These are phyloP conservation scores for Cytospora leucostoma DNA, from an alignment of 2,329 filamentous ascomycete species.

Conservation along the genomic window DNA sequence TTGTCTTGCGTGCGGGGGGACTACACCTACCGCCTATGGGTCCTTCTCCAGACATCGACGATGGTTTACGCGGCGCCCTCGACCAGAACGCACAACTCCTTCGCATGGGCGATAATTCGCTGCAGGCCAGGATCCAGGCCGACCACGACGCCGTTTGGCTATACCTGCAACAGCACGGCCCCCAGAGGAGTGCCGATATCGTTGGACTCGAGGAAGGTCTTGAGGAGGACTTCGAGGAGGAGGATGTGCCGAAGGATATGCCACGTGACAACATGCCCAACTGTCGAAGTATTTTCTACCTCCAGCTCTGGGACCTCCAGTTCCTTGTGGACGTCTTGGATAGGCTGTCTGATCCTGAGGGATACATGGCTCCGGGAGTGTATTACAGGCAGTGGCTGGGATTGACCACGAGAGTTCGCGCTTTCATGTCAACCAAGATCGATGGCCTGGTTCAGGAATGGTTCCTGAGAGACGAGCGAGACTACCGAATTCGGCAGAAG, in stretches of 20 bases:
- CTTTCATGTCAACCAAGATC: not conserved
- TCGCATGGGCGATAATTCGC: not conserved
- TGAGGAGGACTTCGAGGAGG: not conserved
- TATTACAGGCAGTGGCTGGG: slow-evolving; percentile 7
- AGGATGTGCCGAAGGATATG: not conserved
- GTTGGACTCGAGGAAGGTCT: slow-evolving; percentile 1
- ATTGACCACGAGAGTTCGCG: not conserved
- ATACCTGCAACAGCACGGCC: not conserved
- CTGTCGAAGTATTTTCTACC: not conserved
- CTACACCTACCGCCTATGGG: slow-evolving; percentile 10
- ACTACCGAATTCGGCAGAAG: slow-evolving; percentile 8
- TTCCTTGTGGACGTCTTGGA: slow-evolving; percentile 6
- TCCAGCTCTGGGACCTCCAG: slow-evolving; percentile 8
- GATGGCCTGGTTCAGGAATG: slow-evolving; percentile 2
- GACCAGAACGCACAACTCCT: not conserved
- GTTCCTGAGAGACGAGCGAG: slow-evolving; percentile 14
- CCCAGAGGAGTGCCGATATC: not conserved
- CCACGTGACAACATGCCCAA: not conserved
- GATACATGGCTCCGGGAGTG: not conserved
- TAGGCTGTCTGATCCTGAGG: not conserved
- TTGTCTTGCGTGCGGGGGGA: slow-evolving; percentile 1
- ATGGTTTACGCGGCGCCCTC: not conserved
- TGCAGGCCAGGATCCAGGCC: not conserved
- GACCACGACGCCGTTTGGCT: slow-evolving; percentile 1
- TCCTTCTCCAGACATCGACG: not conserved